Conservation (phyloP, 495 filamentous ascomycete genomes). For the Usnea hakonensis region DNA sequence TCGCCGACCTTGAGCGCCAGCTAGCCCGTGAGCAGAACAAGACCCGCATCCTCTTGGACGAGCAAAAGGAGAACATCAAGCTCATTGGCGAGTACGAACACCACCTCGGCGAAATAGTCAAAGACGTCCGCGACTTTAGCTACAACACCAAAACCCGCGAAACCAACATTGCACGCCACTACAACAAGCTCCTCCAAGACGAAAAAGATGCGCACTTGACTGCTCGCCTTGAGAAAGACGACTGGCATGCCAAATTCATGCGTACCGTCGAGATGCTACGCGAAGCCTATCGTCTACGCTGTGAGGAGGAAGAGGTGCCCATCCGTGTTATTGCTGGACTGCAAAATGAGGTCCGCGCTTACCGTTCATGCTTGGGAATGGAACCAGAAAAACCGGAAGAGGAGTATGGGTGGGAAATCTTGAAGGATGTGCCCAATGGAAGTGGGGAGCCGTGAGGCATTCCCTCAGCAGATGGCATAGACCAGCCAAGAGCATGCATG, state of each 20-base stretch:
- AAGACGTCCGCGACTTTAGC: slow-evolving; percentile 55
- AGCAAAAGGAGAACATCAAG: slow-evolving; percentile 44
- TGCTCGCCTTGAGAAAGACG: slow-evolving; percentile 53
- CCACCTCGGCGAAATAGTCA: slow-evolving; percentile 47
- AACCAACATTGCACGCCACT: slow-evolving; percentile 50
- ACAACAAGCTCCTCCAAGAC: slow-evolving; percentile 49
- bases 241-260: slow-evolving; percentile 54
- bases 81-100: slow-evolving; percentile 53
- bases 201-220: slow-evolving; percentile 51
- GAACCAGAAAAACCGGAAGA: slow-evolving; percentile 45
- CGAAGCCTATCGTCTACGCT: slow-evolving; percentile 42
- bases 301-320: slow-evolving; percentile 43
- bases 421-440: slow-evolving; percentile 37
- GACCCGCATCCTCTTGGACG: slow-evolving; percentile 39
- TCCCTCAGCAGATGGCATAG: neutral
- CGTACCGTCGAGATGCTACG: slow-evolving; percentile 47
- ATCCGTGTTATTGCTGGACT: slow-evolving; percentile 44
- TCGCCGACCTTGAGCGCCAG: slow-evolving; percentile 45
- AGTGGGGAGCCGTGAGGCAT: slow-evolving; percentile 12
- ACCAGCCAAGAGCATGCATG: neutral
- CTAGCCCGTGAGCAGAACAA: slow-evolving; percentile 44
- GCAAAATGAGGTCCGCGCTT: slow-evolving; percentile 49
- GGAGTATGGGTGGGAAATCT: slow-evolving; percentile 46
- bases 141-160: slow-evolving; percentile 54
- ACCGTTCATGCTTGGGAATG: slow-evolving; percentile 46